These are phyloP conservation scores for Hondaea fermentalgiana DNA, from an alignment of 108 stramenopile genomes.

Conservation along the genomic window DNA sequence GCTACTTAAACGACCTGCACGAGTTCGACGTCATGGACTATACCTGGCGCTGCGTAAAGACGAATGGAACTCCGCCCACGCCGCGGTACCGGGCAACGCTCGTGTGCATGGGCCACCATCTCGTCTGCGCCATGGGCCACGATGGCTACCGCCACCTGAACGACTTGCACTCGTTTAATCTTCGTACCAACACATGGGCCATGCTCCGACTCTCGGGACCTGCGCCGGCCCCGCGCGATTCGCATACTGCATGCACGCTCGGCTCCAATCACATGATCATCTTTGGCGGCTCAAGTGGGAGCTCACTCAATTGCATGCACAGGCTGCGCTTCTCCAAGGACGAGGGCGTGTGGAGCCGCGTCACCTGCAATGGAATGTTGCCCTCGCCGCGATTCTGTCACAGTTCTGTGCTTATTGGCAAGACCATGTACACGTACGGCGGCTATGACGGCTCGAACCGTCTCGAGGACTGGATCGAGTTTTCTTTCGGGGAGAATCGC, in stretches of 20 bases:
- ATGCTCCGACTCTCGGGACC: constrained; percentile 61
- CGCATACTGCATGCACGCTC: constrained; percentile 69
- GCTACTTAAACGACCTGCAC: constrained; percentile 80
- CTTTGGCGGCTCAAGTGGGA: constrained; percentile 75
- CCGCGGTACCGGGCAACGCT: constrained; percentile 27
- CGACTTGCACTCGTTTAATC: constrained; percentile 84
- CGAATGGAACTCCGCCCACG: background rate
- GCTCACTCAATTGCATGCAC: constrained; percentile 88
- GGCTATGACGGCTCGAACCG: constrained; percentile 80
- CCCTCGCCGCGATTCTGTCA: background rate
- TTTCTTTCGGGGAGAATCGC: constrained; percentile 33
- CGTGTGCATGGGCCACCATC: background rate
- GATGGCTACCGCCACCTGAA: constrained; percentile 89
- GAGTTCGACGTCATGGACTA: constrained; percentile 27
- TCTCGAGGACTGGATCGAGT: constrained; percentile 79
- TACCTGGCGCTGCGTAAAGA: background rate
- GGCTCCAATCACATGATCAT: constrained; percentile 62
- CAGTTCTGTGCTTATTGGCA: constrained; percentile 17
- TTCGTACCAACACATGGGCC: constrained; percentile 65
- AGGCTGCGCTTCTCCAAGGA: constrained; percentile 63
- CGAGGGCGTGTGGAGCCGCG: constrained; percentile 25
- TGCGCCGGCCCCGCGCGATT: constrained; percentile 75
- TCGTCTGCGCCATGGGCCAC: constrained; percentile 40
- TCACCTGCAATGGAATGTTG: background rate
- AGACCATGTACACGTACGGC: constrained; percentile 76